Evolutionary conservation across 495 filamentous ascomycete species (phyloP).

Genomic region (Hypoxylon lenormandii): DNA sequence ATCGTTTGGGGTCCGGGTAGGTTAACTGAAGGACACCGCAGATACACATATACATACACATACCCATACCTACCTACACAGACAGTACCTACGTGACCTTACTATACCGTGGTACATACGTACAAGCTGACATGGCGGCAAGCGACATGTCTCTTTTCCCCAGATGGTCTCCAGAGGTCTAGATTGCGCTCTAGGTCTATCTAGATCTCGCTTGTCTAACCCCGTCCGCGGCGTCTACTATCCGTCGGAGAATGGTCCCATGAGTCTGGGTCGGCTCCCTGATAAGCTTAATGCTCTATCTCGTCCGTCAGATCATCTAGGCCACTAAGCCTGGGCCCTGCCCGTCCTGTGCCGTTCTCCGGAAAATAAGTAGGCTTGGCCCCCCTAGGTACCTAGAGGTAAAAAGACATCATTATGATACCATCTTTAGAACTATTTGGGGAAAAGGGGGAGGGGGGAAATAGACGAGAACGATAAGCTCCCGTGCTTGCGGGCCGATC

Average conservation of each 20-base stretch:
- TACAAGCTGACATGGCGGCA: no score
- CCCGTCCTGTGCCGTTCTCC: no score
- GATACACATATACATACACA: not conserved
- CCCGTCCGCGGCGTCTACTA: constrained; percentile 22
- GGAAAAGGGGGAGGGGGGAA: no score
- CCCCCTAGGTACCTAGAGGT: no score
- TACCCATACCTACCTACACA: not conserved
- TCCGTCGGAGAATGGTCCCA: constrained; percentile 33
- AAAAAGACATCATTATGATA: no score
- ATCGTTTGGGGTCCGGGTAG: constrained; percentile 3
- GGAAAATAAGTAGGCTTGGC: no score
- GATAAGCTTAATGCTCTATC: constrained; percentile 43
- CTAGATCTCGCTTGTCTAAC: constrained; percentile 41
- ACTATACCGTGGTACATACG: constrained; percentile 14
- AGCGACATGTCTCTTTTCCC: constrained; percentile 30
- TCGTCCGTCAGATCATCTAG: constrained; percentile 20
- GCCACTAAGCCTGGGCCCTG: constrained; percentile 18
- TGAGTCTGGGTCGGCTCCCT: constrained; percentile 40
- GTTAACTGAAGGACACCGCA: not conserved
- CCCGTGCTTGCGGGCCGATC: no score
- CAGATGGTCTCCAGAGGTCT: constrained; percentile 39
- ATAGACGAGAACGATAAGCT: no score
- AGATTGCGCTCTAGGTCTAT: constrained; percentile 48
- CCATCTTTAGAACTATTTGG: no score
- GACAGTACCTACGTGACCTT: not conserved